phyloP scores from a whole-genome alignment of 106 monocot genomes.

The Alisma plantagoaquatica region DNA sequence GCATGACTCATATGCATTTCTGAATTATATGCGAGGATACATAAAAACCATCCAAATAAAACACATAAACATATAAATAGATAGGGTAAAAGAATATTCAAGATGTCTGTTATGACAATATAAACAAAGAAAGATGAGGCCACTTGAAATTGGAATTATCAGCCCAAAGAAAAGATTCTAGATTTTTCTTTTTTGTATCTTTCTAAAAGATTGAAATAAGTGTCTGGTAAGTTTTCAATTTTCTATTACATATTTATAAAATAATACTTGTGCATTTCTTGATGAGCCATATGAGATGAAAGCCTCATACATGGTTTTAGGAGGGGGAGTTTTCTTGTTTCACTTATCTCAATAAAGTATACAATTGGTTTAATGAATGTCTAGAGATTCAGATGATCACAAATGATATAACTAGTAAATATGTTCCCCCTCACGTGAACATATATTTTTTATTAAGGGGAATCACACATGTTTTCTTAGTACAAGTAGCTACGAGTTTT shows the following conservation, averaged over 20 bases:
- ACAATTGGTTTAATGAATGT: background rate
- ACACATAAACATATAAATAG: too few relatives aligned
- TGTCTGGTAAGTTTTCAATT: background rate
- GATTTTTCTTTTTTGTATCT: background rate
- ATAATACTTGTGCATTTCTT: background rate
- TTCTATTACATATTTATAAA: background rate
- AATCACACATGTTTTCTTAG: too few relatives aligned
- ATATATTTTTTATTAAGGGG: too few relatives aligned
- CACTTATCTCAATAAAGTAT: constrained; percentile 3
- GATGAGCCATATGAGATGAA: background rate
- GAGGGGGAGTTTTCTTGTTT: background rate
- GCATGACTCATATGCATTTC: too few relatives aligned
- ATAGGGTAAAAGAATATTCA: too few relatives aligned
- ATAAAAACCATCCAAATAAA: too few relatives aligned
- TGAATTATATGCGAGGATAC: too few relatives aligned
- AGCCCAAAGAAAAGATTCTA: background rate
- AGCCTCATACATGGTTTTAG: background rate
- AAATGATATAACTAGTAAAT: constrained; percentile 6
- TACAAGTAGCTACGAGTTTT: too few relatives aligned
- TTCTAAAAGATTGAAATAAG: background rate
- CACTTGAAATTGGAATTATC: background rate
- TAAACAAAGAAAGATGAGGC: background rate
- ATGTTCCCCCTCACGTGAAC: constrained; percentile 1
- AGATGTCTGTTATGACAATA: too few relatives aligned
- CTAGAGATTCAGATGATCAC: constrained; percentile 3